Evolutionary conservation across 179 eudicot species (phyloP).

Genomic region (Spergularia azorica): DNA sequence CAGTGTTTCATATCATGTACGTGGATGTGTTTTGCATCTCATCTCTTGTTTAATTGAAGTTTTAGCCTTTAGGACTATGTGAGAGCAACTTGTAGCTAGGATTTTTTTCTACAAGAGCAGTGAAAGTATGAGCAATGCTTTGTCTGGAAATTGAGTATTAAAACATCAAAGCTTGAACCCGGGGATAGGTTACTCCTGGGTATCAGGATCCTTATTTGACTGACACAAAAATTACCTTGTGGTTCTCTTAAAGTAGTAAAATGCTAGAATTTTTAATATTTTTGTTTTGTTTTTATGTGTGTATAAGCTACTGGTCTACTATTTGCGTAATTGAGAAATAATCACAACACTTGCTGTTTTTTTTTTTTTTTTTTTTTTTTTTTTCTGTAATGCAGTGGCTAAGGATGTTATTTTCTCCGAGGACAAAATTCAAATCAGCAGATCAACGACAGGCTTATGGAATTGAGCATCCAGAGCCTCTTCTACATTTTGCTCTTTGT

Average conservation of each 20-base stretch:
- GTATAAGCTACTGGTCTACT: neutral
- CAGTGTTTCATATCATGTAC: neutral
- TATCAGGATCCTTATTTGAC: no score
- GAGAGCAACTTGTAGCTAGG: no score
- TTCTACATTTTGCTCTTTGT: conserved; percentile 83
- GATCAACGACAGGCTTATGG: conserved; percentile 73
- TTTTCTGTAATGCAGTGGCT: no score
- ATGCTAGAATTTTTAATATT: neutral
- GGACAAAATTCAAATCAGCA: conserved; percentile 63
- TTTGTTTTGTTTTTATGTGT: neutral
- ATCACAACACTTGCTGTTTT: no score
- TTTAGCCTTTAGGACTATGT: no score
- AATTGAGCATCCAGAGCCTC: conserved; percentile 84
- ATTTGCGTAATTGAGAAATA: no score
- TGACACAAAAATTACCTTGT: neutral
- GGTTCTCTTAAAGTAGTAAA: neutral
- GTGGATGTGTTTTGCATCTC: neutral
- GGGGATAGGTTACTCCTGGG: neutral
- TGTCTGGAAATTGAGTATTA: no score
- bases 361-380: no score
- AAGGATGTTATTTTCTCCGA: conserved; percentile 71
- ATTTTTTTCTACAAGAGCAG: no score
- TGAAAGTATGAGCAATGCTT: no score
- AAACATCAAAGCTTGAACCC: neutral
- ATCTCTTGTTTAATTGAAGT: neutral